Percentiles rank a stretch among this genome's conserved stretches.
Conservation (phyloP, 345 rosid species). For the Syzygium aromaticum region DNA sequence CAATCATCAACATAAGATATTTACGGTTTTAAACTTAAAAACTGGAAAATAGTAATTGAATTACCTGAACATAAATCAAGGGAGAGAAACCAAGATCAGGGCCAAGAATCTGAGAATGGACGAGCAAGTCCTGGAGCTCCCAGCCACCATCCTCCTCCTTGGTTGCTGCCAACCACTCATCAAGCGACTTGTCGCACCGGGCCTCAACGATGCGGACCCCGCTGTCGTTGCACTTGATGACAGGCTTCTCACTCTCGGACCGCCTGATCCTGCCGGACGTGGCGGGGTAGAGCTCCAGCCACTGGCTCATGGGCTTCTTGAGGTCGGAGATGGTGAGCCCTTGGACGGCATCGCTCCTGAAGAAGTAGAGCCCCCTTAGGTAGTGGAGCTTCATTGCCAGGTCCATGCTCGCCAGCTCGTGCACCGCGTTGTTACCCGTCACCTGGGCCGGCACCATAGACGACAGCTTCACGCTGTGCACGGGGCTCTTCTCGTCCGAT, state of each 20-base stretch:
- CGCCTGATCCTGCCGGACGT: slow-evolving; percentile 50
- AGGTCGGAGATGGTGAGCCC: slow-evolving; percentile 27
- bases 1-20: neutral
- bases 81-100: slow-evolving; percentile 79
- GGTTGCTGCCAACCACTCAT: slow-evolving; percentile 36
- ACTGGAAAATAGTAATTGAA: neutral
- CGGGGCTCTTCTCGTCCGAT: neutral
- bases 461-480: slow-evolving; percentile 35
- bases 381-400: slow-evolving; percentile 75
- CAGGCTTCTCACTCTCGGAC: slow-evolving; percentile 25
- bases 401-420: slow-evolving; percentile 41
- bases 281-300: slow-evolving; percentile 27
- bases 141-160: slow-evolving; percentile 5
- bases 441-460: slow-evolving; percentile 51
- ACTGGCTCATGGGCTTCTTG: slow-evolving; percentile 34
- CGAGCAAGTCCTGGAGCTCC: slow-evolving; percentile 23
- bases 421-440: slow-evolving; percentile 32
- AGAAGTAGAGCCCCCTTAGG: slow-evolving; percentile 53
- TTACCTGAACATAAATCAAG: slow-evolving; percentile 59
- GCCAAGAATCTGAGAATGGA: slow-evolving; percentile 38
- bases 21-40: neutral
- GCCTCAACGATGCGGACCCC: slow-evolving; percentile 67
- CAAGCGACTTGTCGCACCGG: slow-evolving; percentile 26
- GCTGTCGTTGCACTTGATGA: slow-evolving; percentile 68
- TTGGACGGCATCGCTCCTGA: slow-evolving; percentile 20